Evolutionary conservation across 129 eudicot species (phyloP).

Genomic region (Helichrysum umbraculigerum): DNA sequence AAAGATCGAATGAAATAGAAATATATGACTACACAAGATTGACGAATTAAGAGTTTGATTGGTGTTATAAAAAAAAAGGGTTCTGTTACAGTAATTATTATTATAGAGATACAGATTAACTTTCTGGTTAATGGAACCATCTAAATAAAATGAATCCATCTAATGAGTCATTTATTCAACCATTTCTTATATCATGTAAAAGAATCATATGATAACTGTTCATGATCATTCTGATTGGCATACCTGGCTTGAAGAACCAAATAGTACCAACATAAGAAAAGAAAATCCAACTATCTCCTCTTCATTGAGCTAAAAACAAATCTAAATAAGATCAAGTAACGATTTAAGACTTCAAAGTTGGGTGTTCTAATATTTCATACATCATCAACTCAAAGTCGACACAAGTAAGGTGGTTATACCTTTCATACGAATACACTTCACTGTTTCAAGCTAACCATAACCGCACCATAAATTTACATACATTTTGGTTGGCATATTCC

Average conservation of each 20-base stretch:
- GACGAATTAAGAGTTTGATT: too few species aligned
- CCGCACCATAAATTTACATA: slow-evolving; percentile 12
- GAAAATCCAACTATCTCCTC: neutral
- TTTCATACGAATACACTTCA: slow-evolving; percentile 6
- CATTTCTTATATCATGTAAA: neutral
- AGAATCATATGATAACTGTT: slow-evolving; percentile 11
- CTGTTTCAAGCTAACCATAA: neutral
- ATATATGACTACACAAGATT: too few species aligned
- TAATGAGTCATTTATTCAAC: neutral
- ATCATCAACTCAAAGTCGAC: slow-evolving; percentile 17
- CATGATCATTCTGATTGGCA: neutral
- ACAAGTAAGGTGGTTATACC: slow-evolving; percentile 24
- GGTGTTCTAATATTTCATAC: slow-evolving; percentile 5
- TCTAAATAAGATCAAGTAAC: slow-evolving; percentile 1
- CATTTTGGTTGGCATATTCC: slow-evolving; percentile 24
- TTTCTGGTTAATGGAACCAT: neutral
- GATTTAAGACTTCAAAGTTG: neutral
- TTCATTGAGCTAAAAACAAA: slow-evolving; percentile 1
- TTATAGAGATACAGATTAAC: too few species aligned
- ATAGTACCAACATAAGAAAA: neutral
- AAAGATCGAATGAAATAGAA: too few species aligned
- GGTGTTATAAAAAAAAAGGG: too few species aligned
- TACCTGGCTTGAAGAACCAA: neutral
- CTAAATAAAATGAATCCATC: too few species aligned
- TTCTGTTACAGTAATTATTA: too few species aligned